A percentile compares a stretch with the other conserved stretches of the same genome.
phyloP scores from a whole-genome alignment of 495 filamentous ascomycete genomes.

The Wilcoxina mikolae region DNA sequence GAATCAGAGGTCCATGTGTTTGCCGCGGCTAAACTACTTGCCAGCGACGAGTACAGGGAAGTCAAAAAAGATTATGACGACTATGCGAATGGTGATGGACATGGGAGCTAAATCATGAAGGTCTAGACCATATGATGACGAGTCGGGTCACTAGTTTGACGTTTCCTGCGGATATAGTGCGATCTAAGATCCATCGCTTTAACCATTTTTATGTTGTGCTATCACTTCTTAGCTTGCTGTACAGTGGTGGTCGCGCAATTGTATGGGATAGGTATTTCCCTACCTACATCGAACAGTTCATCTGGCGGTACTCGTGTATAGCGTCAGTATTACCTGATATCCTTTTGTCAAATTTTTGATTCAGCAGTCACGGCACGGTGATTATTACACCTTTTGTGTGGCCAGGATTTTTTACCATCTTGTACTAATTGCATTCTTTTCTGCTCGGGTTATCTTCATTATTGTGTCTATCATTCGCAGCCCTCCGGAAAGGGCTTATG shows the following conservation, averaged over 20 bases:
- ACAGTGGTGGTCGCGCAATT: conserved; percentile 1
- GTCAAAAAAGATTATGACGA: neutral
- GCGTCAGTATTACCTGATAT: neutral
- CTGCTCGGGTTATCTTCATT: conserved; percentile 5
- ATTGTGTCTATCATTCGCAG: conserved; percentile 4
- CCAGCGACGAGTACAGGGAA: neutral
- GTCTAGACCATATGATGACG: too few relatives aligned
- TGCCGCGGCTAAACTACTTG: neutral
- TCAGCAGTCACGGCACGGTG: neutral
- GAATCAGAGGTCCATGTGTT: neutral
- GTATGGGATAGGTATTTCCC: conserved; percentile 15
- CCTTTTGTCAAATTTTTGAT: neutral
- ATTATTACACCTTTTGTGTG: neutral
- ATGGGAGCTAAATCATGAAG: neutral
- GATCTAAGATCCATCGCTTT: neutral
- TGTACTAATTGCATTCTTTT: neutral
- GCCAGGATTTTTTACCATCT: neutral
- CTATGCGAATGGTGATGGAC: neutral
- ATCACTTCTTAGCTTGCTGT: neutral
- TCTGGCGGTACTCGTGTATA: conserved; percentile 11
- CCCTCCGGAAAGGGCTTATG: conserved; percentile 1
- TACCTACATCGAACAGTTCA: neutral
- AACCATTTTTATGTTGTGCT: neutral
- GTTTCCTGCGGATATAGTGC: neutral
- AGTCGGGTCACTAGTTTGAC: neutral